Evolutionary conservation across 2,329 filamentous ascomycete species (phyloP).

Genomic region (Penicillium griseofulvum): DNA sequence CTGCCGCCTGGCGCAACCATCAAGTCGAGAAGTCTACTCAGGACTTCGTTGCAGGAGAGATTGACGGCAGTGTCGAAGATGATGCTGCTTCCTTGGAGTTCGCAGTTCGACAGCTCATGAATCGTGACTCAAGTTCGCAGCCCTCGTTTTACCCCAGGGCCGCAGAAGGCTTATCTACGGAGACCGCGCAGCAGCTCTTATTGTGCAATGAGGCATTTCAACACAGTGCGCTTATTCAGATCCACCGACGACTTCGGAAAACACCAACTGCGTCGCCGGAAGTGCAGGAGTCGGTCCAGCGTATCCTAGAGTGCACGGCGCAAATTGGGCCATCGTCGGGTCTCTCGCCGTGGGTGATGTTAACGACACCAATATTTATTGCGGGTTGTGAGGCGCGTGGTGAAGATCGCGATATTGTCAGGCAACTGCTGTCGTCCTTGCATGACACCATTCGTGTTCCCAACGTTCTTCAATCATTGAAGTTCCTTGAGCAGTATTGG

Average conservation of each 20-base stretch:
- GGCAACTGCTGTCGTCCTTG: slow-evolving; percentile 32
- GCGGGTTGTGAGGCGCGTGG: slow-evolving; percentile 43
- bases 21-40: slow-evolving; percentile 13
- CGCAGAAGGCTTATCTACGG: slow-evolving; percentile 30
- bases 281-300: slow-evolving; percentile 38
- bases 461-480: slow-evolving; percentile 42
- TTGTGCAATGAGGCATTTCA: slow-evolving; percentile 46
- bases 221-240: slow-evolving; percentile 45
- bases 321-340: slow-evolving; percentile 40
- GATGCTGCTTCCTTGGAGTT: slow-evolving; percentile 36
- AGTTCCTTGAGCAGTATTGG: slow-evolving; percentile 43
- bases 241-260: slow-evolving; percentile 39
- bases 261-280: slow-evolving; percentile 29
- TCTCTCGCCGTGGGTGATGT: slow-evolving; percentile 43
- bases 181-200: slow-evolving; percentile 36
- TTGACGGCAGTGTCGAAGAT: slow-evolving; percentile 23
- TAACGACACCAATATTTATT: slow-evolving; percentile 46
- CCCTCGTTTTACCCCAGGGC: slow-evolving; percentile 40
- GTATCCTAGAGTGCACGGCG: slow-evolving; percentile 40
- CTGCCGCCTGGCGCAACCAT: slow-evolving; percentile 33
- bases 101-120: slow-evolving; percentile 36
- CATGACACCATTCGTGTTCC: slow-evolving; percentile 43
- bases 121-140: slow-evolving; percentile 26
- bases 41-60: slow-evolving; percentile 18
- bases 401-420: slow-evolving; percentile 36